A percentile compares a stretch with the other conserved stretches of the same genome.
Evolutionary conservation across 2,329 filamentous ascomycete species (phyloP).

Genomic region (Neoarthrinium moseri): DNA sequence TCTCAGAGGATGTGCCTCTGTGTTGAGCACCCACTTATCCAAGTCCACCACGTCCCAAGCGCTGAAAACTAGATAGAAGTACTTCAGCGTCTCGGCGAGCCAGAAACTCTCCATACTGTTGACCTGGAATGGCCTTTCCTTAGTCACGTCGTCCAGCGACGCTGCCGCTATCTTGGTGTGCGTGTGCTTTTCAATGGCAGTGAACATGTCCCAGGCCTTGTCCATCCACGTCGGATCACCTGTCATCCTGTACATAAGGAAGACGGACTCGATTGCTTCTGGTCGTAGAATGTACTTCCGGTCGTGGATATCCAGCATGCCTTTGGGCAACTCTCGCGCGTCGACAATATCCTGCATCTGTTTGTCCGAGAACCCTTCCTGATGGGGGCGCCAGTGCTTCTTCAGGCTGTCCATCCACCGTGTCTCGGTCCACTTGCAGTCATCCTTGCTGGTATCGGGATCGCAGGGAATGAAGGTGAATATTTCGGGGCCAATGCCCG

Average conservation of each 20-base stretch:
- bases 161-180: constrained; percentile 62
- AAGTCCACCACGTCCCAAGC: constrained; percentile 58
- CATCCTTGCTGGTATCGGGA: constrained; percentile 20
- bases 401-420: constrained; percentile 22
- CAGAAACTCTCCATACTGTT: constrained; percentile 73
- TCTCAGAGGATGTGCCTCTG: constrained; percentile 52
- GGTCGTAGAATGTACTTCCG: constrained; percentile 66
- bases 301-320: constrained; percentile 55
- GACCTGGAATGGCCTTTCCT: constrained; percentile 23
- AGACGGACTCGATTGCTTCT: constrained; percentile 79
- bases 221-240: constrained; percentile 64
- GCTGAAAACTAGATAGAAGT: constrained; percentile 63
- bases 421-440: constrained; percentile 28
- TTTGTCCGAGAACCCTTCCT: constrained; percentile 20
- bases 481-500: constrained; percentile 62
- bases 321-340: constrained; percentile 41
- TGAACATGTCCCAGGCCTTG: constrained; percentile 74
- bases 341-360: constrained; percentile 25
- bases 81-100: constrained; percentile 68
- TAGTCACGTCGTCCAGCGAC: constrained; percentile 63
- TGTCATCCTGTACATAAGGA: constrained; percentile 73
- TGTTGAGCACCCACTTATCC: constrained; percentile 62
- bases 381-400: constrained; percentile 24
- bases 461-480: constrained; percentile 46
- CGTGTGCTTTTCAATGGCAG: constrained; percentile 60